Base-by-base conservation (phyloP, 805 yeast species). In the Myxozyma nipponensis region DNA sequence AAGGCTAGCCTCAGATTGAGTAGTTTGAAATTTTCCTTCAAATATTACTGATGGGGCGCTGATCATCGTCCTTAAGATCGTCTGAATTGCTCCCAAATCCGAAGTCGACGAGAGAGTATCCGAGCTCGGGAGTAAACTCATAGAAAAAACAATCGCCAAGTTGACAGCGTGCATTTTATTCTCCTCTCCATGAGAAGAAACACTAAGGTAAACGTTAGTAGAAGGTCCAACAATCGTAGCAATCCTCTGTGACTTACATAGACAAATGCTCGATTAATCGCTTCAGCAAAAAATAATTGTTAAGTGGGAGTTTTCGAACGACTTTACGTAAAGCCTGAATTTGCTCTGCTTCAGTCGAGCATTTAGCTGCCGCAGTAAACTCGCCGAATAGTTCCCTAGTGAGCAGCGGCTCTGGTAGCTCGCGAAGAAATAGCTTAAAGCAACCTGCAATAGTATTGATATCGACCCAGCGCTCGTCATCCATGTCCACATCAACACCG, bases 151-250 rank as follows among this genome's bases (percentile, higher is more conserved):
- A 48, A 95, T 91, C 3, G 96, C 95, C 62, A 91, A 70, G 64
- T 91, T 91, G 1, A 88, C 82, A 2, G 95, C 79, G 49, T 84
- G 86, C 98, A 91, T 91, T 65, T 82, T 82, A 69, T 91, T 91
- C 42, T 69, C 70, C 9, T 77, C 81, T 40, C 83, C 81, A 62
- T 80, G 81, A 51, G 76, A 76, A 47, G 84, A 82, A 22, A 91
- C 83, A 4, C 52, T 52, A 26, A 4, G 26, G 6, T 6, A 5
- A 4, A n/a, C n/a, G n/a, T n/a, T n/a, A n/a, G n/a, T n/a, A n/a
- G n/a, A 30, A 5, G 13, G 15, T n/a, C n/a, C n/a, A n/a, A n/a
- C n/a, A n/a, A n/a, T 23, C 22, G 35, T 22, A 39, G 23, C 17
- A 23, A 25, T 38, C 28, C 7, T 13, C 26, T 18, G n/a, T 21